Evolutionary conservation across 1,284 basidiomycete genomes (phyloP).

Genomic region (Vanrija sp.): DNA sequence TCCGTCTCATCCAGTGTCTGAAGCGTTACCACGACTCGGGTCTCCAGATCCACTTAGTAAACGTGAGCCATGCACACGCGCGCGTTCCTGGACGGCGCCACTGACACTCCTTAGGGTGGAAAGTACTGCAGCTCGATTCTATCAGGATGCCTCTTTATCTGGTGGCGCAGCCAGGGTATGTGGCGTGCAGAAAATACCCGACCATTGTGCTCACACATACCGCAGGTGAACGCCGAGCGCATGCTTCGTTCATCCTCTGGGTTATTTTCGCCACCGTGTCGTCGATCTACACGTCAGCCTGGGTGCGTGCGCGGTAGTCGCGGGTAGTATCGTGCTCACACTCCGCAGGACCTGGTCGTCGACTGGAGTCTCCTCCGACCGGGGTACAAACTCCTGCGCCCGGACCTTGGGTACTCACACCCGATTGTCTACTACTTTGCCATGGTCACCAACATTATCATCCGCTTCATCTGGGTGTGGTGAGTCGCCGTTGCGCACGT

Average conservation of each 20-base stretch:
- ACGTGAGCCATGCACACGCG: constrained; percentile 61
- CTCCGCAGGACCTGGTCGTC: constrained; percentile 52
- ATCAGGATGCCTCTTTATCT: constrained; percentile 62
- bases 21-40: constrained; percentile 77
- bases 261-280: constrained; percentile 60
- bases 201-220: neutral
- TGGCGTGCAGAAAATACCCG: neutral
- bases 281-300: constrained; percentile 67
- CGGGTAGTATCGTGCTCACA: too few relatives aligned
- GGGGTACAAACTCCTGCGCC: constrained; percentile 65
- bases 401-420: constrained; percentile 67
- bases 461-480: constrained; percentile 77
- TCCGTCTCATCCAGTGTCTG: constrained; percentile 78
- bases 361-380: constrained; percentile 62
- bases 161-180: constrained; percentile 62
- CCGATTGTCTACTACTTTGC: constrained; percentile 51
- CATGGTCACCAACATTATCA: constrained; percentile 60
- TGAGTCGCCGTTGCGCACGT: too few relatives aligned
- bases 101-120: constrained; percentile 44
- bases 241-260: constrained; percentile 58
- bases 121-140: constrained; percentile 70
- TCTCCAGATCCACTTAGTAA: constrained; percentile 74
- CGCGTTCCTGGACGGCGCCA: too few relatives aligned
- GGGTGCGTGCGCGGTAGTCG: constrained; percentile 53
- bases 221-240: constrained; percentile 28